Conservation (phyloP, 169 alveolate species). For the Plasmodium knowlesi region DNA sequence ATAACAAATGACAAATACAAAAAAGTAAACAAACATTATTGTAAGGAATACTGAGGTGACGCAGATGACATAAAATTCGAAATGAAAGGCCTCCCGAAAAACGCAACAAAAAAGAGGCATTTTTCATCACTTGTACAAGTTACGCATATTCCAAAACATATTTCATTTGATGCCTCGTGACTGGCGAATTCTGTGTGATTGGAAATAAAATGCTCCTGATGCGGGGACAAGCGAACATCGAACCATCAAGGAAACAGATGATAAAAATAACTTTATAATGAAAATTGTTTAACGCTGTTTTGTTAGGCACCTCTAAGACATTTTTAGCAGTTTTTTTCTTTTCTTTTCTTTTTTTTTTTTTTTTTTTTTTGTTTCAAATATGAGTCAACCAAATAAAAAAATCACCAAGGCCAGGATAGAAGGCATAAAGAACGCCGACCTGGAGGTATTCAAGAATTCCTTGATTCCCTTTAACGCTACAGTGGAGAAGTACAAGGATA, state of each 20-base stretch:
- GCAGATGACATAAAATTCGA: not conserved
- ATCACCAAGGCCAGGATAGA: slow-evolving; percentile 38
- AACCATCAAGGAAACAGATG: not conserved
- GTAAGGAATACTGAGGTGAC: not conserved
- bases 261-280: not conserved
- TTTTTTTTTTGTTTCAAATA: slow-evolving; percentile 9
- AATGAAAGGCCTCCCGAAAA: not conserved
- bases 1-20: not conserved
- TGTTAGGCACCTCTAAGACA: not conserved
- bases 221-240: not conserved
- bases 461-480: slow-evolving; percentile 47
- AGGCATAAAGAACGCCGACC: slow-evolving; percentile 33
- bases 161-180: not conserved
- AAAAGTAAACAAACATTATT: not conserved
- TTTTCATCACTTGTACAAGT: not conserved
- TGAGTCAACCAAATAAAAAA: slow-evolving; percentile 68
- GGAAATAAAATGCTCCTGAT: not conserved
- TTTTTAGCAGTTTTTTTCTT: not conserved
- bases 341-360: not conserved
- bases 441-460: slow-evolving; percentile 45
- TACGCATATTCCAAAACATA: not conserved
- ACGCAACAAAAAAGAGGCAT: not conserved
- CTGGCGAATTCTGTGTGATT: not conserved
- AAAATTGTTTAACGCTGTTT: not conserved
- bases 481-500: slow-evolving; percentile 35